Percentiles rank a stretch among this genome's conserved stretches.
phyloP scores from a whole-genome alignment of 306 rosid genomes.

The Casuarina equisetifolia region DNA sequence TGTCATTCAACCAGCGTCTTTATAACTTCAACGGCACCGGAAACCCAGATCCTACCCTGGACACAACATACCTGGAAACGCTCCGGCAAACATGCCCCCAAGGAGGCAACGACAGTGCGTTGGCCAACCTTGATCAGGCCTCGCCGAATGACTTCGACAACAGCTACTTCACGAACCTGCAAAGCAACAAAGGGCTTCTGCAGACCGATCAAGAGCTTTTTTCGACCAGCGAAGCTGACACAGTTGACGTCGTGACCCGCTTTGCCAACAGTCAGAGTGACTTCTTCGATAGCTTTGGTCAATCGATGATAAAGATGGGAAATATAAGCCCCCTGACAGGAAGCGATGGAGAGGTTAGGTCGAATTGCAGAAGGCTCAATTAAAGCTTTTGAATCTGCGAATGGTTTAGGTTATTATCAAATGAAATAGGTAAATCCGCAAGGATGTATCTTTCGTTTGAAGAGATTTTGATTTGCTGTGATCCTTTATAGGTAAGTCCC shows the following conservation, averaged over 20 bases:
- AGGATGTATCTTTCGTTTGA: too few species aligned
- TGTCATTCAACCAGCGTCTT: conserved; percentile 15
- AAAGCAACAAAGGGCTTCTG: conserved; percentile 36
- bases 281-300: conserved; percentile 36
- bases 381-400: background rate
- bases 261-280: conserved; percentile 34
- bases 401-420: too few species aligned
- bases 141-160: conserved; percentile 40
- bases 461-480: too few species aligned
- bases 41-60: conserved; percentile 35
- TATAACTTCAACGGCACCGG: conserved; percentile 24
- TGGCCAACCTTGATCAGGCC: conserved; percentile 33
- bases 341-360: conserved; percentile 41
- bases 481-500: too few species aligned
- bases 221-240: conserved; percentile 28
- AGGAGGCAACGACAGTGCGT: background rate
- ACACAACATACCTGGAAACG: conserved; percentile 26
- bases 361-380: conserved; percentile 38
- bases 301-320: conserved; percentile 50
- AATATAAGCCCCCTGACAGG: conserved; percentile 38
- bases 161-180: conserved; percentile 47
- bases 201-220: conserved; percentile 42
- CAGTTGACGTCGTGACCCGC: conserved; percentile 29
- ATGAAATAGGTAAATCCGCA: too few species aligned
- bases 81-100: conserved; percentile 41